phyloP scores from a whole-genome alignment of 805 yeast genomes.

The Ogataea pilisensis region DNA sequence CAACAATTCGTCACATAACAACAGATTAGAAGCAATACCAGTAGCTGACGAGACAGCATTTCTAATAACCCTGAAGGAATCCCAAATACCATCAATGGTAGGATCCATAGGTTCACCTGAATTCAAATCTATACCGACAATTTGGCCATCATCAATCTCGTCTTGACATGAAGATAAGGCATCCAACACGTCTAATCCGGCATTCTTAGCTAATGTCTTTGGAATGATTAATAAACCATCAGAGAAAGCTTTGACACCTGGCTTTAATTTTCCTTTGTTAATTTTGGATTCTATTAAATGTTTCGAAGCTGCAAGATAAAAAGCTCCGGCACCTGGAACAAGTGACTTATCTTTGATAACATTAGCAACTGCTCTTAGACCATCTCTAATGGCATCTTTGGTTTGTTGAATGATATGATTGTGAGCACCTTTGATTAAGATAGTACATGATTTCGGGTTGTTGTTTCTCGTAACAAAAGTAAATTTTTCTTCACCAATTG shows the following conservation, averaged over 20 bases:
- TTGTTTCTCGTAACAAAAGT: constrained; percentile 89
- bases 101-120: constrained; percentile 98
- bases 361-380: constrained; percentile 90
- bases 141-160: constrained; percentile 72
- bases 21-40: constrained; percentile 87
- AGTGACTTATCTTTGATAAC: constrained; percentile 80
- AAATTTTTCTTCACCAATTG: constrained; percentile 95
- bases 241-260: constrained; percentile 91
- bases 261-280: constrained; percentile 78
- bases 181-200: constrained; percentile 91
- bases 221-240: constrained; percentile 90
- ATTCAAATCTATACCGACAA: constrained; percentile 85
- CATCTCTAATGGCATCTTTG: constrained; percentile 96
- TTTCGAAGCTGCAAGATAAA: constrained; percentile 76
- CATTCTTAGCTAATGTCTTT: constrained; percentile 85
- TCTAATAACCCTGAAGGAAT: constrained; percentile 88
- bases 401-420: constrained; percentile 85
- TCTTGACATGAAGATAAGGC: constrained; percentile 87
- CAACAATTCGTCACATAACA: constrained; percentile 91
- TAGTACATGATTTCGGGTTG: constrained; percentile 88
- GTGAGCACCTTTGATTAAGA: constrained; percentile 91
- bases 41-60: constrained; percentile 90
- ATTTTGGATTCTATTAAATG: constrained; percentile 54
- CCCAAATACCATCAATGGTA: constrained; percentile 92
- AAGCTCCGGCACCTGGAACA: constrained; percentile 97